Evolutionary conservation across 768 basidiomycete genomes (phyloP).

Genomic region (Leccinum ochraceum): DNA sequence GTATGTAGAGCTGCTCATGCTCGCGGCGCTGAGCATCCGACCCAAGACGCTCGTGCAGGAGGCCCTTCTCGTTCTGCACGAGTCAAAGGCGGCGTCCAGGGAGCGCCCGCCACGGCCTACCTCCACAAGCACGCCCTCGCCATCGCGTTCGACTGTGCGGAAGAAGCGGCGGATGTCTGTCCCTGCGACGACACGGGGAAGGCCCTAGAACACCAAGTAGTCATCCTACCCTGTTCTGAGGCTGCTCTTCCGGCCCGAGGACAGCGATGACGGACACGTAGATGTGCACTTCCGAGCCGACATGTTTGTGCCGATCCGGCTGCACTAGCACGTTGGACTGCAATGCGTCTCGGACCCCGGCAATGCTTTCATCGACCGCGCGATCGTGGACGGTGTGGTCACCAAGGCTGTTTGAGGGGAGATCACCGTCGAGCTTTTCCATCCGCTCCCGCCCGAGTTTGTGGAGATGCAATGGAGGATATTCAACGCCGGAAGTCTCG

Average conservation of each 20-base stretch:
- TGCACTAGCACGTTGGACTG: constrained; percentile 68
- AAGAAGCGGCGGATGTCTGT: constrained; percentile 67
- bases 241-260: constrained; percentile 27
- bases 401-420: constrained; percentile 35
- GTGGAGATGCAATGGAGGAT: constrained; percentile 62
- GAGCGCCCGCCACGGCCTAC: constrained; percentile 38
- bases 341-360: constrained; percentile 57
- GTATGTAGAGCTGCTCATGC: constrained; percentile 56
- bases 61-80: constrained; percentile 59
- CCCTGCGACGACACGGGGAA: constrained; percentile 65
- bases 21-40: constrained; percentile 52
- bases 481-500: constrained; percentile 61
- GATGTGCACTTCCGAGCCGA: constrained; percentile 60
- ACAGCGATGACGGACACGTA: constrained; percentile 36
- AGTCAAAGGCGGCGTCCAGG: constrained; percentile 36
- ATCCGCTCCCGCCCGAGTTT: constrained; percentile 63
- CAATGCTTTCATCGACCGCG: constrained; percentile 45
- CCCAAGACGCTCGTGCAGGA: constrained; percentile 56
- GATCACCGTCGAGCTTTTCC: constrained; percentile 51
- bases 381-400: constrained; percentile 63
- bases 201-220: constrained; percentile 43
- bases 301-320: constrained; percentile 44
- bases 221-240: constrained; percentile 30
- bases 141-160: constrained; percentile 61
- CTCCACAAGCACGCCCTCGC: constrained; percentile 56